phyloP scores from a whole-genome alignment of 2,329 filamentous ascomycete species.

The Thelonectria olida region DNA sequence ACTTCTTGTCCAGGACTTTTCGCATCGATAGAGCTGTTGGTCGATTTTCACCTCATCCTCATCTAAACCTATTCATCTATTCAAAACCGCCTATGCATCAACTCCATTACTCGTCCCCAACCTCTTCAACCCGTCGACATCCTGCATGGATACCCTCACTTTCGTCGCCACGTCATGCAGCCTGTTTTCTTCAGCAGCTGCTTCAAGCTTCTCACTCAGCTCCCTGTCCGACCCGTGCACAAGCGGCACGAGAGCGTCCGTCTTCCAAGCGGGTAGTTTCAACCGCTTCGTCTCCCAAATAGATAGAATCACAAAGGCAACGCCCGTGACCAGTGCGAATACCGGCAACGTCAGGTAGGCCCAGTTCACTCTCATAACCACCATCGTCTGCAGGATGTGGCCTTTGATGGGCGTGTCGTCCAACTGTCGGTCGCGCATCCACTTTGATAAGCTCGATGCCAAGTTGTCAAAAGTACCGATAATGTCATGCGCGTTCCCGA shows the following conservation, averaged over 20 bases:
- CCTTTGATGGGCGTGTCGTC: background rate
- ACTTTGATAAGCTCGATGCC: slow-evolving; percentile 19
- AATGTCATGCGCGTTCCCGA: background rate
- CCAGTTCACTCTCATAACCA: background rate
- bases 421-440: slow-evolving; percentile 19
- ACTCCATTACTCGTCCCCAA: background rate
- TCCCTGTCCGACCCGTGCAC: background rate
- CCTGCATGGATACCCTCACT: background rate
- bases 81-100: too few species aligned
- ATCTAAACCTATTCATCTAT: too few species aligned
- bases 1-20: too few species aligned
- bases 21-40: too few species aligned
- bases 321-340: background rate
- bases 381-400: background rate
- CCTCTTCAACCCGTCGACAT: background rate
- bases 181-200: background rate
- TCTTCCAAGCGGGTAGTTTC: background rate
- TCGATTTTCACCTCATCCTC: too few species aligned
- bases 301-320: background rate
- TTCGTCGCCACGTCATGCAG: background rate
- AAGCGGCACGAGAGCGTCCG: background rate
- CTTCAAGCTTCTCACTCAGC: background rate
- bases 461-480: background rate
- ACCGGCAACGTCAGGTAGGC: background rate
- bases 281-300: background rate